phyloP scores from a whole-genome alignment of 2,329 filamentous ascomycete species.

The Aspergillus aculeatinus region DNA sequence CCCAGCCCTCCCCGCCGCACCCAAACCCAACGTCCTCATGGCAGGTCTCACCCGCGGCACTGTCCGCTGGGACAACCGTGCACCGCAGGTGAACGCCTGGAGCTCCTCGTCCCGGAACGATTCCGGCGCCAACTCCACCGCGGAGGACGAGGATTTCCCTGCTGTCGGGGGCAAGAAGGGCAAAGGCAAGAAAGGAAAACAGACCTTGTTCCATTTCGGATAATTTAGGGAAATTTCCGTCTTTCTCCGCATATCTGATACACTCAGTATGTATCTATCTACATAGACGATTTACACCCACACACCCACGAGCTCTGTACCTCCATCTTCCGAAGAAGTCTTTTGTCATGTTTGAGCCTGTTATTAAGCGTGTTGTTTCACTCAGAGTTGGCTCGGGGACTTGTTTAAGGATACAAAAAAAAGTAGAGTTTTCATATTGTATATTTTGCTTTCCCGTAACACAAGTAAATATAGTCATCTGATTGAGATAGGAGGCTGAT shows the following conservation, averaged over 20 bases:
- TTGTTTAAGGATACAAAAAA: background rate
- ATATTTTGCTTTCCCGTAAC: too few relatives aligned
- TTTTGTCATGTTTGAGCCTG: background rate
- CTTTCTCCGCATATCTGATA: too few relatives aligned
- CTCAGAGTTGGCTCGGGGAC: background rate
- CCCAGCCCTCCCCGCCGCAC: slow-evolving; percentile 75
- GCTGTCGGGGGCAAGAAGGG: slow-evolving; percentile 34
- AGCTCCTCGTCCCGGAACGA: slow-evolving; percentile 23
- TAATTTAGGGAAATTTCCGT: slow-evolving; percentile 14
- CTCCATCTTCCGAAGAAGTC: background rate
- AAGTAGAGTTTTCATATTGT: background rate
- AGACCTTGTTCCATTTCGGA: slow-evolving; percentile 42
- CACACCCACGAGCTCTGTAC: background rate
- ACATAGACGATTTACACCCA: background rate
- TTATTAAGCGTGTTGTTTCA: slow-evolving; percentile 1
- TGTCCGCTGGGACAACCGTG: slow-evolving; percentile 46
- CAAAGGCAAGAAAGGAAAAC: slow-evolving; percentile 44
- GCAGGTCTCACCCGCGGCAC: slow-evolving; percentile 48
- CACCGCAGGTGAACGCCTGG: slow-evolving; percentile 41
- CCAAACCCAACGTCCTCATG: slow-evolving; percentile 63
- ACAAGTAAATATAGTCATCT: too few relatives aligned
- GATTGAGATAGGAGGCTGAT: too few relatives aligned
- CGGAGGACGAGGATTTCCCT: slow-evolving; percentile 23
- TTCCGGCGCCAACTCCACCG: slow-evolving; percentile 24
- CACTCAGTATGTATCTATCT: background rate